phyloP scores from a whole-genome alignment of 371 early-diverging fungal species.

The Lichtheimia ramosa region DNA sequence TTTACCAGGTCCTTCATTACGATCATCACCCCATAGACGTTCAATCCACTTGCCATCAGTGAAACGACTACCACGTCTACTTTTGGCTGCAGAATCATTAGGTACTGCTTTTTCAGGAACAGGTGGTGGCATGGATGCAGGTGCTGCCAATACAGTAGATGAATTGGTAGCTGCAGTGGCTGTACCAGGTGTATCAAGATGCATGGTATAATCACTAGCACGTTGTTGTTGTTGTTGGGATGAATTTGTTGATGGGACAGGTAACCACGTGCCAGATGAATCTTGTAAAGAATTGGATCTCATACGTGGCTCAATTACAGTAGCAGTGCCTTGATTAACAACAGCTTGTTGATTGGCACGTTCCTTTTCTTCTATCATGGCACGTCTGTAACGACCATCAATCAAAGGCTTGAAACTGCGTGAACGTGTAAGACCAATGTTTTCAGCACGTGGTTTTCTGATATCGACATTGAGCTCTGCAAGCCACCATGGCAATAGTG shows the following conservation, averaged over 20 bases:
- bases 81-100: not conserved
- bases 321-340: not conserved
- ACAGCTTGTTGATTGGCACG: constrained; percentile 21
- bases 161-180: not conserved
- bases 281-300: constrained; percentile 3
- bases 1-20: not conserved
- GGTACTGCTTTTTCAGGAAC: not conserved
- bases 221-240: not conserved
- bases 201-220: not conserved
- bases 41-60: not conserved
- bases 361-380: constrained; percentile 23
- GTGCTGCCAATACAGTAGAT: no score
- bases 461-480: constrained; percentile 49
- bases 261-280: constrained; percentile 1
- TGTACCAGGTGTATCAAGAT: not conserved
- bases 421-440: constrained; percentile 25
- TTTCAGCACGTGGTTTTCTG: constrained; percentile 30
- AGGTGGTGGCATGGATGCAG: not conserved
- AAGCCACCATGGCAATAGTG: constrained; percentile 30
- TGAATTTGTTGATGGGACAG: not conserved
- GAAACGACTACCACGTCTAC: no score
- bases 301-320: not conserved
- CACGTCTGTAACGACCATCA: constrained; percentile 31
- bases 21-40: not conserved
- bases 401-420: constrained; percentile 32